phyloP scores from a whole-genome alignment of 495 filamentous ascomycete species.

The Hyaloscypha bicolor region DNA sequence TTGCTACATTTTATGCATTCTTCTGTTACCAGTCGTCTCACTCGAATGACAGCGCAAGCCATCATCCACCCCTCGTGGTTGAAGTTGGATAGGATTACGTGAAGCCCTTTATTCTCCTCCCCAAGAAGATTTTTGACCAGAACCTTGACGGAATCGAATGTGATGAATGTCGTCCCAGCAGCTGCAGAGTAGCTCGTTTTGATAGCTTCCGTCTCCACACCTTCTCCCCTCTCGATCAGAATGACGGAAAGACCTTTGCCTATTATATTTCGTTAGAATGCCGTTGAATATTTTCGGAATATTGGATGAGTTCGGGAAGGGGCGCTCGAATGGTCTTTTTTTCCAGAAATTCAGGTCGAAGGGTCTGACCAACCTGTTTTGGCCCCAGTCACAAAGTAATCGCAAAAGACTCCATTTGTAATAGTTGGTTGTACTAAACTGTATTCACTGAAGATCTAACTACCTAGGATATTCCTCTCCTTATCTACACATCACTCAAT shows the following conservation, averaged over 20 bases:
- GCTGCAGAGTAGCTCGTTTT: slow-evolving; percentile 84
- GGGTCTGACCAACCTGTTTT: slow-evolving; percentile 49
- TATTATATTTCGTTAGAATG: not conserved
- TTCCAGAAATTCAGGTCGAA: not conserved
- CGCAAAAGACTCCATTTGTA: slow-evolving; percentile 64
- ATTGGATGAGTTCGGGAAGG: no score
- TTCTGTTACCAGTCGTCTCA: slow-evolving; percentile 70
- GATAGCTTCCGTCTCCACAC: slow-evolving; percentile 74
- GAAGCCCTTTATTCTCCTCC: slow-evolving; percentile 84
- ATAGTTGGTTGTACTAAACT: no score
- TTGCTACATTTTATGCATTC: slow-evolving; percentile 90
- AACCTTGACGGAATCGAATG: slow-evolving; percentile 80
- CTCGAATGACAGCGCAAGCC: slow-evolving; percentile 63
- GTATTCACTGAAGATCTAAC: no score
- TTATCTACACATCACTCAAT: no score
- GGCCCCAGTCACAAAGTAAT: slow-evolving; percentile 85
- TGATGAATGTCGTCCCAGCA: slow-evolving; percentile 78
- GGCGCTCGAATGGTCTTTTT: no score
- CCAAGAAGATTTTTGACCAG: slow-evolving; percentile 79
- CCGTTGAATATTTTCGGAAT: not conserved
- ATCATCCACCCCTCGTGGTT: slow-evolving; percentile 81
- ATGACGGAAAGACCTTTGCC: slow-evolving; percentile 82
- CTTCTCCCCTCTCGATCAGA: slow-evolving; percentile 71
- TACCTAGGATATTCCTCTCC: no score
- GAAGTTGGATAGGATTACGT: slow-evolving; percentile 87